Evolutionary conservation across 2,329 filamentous ascomycete genomes (phyloP).

Genomic region (Ceratocystis albifundus): DNA sequence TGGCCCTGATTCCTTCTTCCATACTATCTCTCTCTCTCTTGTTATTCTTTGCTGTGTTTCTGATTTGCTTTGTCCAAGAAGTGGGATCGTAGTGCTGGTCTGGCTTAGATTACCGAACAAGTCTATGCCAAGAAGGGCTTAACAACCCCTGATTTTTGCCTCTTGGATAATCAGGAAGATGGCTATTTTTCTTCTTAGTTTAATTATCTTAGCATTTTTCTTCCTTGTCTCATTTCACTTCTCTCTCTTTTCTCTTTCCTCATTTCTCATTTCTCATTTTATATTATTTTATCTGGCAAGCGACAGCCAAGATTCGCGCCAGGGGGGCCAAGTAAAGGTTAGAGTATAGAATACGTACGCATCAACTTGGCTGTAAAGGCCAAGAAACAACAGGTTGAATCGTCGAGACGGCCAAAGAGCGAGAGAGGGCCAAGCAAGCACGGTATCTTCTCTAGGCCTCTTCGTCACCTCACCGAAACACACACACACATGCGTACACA

Average conservation of each 20-base stretch:
- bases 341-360: not conserved
- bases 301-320: not conserved
- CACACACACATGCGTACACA: too few species aligned
- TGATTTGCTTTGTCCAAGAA: not conserved
- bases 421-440: not conserved
- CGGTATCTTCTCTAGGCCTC: too few species aligned
- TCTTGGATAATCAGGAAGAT: not conserved
- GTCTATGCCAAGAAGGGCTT: not conserved
- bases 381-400: not conserved
- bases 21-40: too few species aligned
- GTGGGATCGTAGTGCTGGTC: not conserved
- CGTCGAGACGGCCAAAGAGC: not conserved
- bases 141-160: not conserved
- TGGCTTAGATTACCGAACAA: slow-evolving; percentile 3
- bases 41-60: not conserved
- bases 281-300: not conserved
- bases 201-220: not conserved
- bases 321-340: not conserved
- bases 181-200: not conserved
- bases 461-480: too few species aligned
- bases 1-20: not conserved
- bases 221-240: too few species aligned
- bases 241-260: too few species aligned
- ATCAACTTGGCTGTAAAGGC: not conserved
- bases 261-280: too few species aligned